A percentile compares a stretch with the other conserved stretches of the same genome.
Evolutionary conservation across 805 yeast species (phyloP).

Genomic region (Metschnikowia similis): DNA sequence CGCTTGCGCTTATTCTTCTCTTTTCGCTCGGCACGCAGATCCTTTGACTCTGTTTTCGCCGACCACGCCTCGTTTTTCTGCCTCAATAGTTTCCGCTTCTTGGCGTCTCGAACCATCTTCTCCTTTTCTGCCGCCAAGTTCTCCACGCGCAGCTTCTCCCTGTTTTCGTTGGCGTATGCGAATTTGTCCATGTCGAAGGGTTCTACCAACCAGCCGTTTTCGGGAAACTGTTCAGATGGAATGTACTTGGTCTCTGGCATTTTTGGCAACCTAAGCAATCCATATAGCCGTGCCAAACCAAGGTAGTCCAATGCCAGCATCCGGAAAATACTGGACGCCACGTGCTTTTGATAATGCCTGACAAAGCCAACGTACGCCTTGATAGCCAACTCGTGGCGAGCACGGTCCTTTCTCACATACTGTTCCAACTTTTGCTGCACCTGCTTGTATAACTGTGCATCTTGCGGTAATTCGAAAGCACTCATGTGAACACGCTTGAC

Average conservation of each 20-base stretch:
- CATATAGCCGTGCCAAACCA: constrained; percentile 71
- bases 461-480: constrained; percentile 29
- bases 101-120: constrained; percentile 36
- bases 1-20: constrained; percentile 63
- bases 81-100: constrained; percentile 40
- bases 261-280: constrained; percentile 77
- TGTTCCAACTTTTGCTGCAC: constrained; percentile 26
- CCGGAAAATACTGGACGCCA: constrained; percentile 84
- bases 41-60: constrained; percentile 58
- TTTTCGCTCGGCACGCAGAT: constrained; percentile 56
- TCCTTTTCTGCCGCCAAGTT: constrained; percentile 48
- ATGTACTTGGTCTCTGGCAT: constrained; percentile 83
- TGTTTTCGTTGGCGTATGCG: constrained; percentile 57
- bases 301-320: constrained; percentile 64
- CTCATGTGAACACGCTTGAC: constrained; percentile 58
- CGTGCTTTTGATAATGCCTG: constrained; percentile 80
- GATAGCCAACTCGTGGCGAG: constrained; percentile 76
- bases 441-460: constrained; percentile 23
- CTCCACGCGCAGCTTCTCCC: constrained; percentile 59
- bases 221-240: constrained; percentile 47
- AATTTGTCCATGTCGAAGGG: constrained; percentile 65
- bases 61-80: constrained; percentile 77
- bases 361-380: constrained; percentile 79
- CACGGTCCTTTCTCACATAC: constrained; percentile 72
- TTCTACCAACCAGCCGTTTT: constrained; percentile 68